Percentiles rank a stretch among this genome's conserved stretches.
phyloP scores from a whole-genome alignment of 2,329 filamentous ascomycete genomes.

The Camillea tinctor region DNA sequence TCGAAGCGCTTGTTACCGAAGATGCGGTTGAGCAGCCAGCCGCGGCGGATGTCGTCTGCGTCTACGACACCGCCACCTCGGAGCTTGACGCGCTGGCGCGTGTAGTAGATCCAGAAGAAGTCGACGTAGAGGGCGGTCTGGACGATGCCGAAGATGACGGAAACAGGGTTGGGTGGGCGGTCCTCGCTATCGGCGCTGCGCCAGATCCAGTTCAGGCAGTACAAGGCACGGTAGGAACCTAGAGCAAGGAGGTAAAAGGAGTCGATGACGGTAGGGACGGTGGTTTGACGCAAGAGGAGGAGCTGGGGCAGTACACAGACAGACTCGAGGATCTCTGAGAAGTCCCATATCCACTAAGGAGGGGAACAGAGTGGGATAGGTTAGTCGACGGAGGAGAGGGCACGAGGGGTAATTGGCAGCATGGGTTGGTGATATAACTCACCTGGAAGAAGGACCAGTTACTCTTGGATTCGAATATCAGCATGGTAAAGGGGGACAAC shows the following conservation, averaged over 20 bases:
- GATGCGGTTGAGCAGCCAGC: constrained; percentile 79
- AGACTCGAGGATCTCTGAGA: constrained; percentile 89
- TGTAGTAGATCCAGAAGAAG: constrained; percentile 97
- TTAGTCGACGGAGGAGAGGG: neutral
- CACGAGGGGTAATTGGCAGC: neutral
- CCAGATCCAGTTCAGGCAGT: constrained; percentile 88
- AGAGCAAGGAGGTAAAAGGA: constrained; percentile 92
- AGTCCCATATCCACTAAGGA: constrained; percentile 73
- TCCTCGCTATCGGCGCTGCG: constrained; percentile 61
- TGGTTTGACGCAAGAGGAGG: constrained; percentile 88
- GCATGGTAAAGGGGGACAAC: constrained; percentile 69
- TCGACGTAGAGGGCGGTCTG: constrained; percentile 90
- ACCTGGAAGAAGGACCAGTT: constrained; percentile 52
- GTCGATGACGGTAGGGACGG: constrained; percentile 91
- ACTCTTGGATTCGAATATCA: constrained; percentile 58
- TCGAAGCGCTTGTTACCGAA: constrained; percentile 60
- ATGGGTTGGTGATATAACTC: constrained; percentile 26
- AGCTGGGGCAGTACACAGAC: constrained; percentile 89
- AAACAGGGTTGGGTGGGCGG: constrained; percentile 64
- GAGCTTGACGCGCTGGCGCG: constrained; percentile 89
- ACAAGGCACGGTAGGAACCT: constrained; percentile 83
- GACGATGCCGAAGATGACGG: constrained; percentile 81
- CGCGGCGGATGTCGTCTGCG: constrained; percentile 79
- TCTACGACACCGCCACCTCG: constrained; percentile 85
- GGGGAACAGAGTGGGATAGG: constrained; percentile 1